A percentile compares a stretch with the other conserved stretches of the same genome.
phyloP scores from a whole-genome alignment of 768 basidiomycete species.

The Xerocomellus intermedius region DNA sequence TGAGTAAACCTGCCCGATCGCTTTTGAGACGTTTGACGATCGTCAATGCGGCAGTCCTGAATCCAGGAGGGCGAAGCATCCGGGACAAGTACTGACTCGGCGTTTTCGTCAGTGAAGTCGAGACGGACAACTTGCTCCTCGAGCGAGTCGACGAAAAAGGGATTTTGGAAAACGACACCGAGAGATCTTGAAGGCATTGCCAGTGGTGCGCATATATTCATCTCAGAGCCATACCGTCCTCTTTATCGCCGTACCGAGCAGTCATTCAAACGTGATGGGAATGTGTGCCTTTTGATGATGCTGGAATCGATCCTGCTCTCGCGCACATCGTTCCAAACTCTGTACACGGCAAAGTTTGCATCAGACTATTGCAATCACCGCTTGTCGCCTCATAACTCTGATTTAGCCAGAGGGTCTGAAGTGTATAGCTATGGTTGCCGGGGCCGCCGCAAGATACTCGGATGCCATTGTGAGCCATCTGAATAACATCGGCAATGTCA shows the following conservation, averaged over 20 bases:
- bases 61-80: background rate
- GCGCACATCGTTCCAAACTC: background rate
- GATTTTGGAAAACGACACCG: no score
- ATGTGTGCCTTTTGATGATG: background rate
- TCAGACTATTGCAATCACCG: background rate
- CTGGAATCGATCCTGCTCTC: background rate
- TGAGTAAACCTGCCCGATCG: background rate
- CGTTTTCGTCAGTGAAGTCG: no score
- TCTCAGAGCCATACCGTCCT: no score
- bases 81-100: background rate
- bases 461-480: background rate
- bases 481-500: background rate
- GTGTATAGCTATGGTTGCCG: slow-evolving; percentile 4
- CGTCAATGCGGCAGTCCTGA: background rate
- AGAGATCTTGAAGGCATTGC: no score
- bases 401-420: background rate
- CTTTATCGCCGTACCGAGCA: background rate
- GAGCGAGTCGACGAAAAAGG: no score
- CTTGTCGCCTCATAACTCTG: background rate
- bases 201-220: no score
- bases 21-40: background rate
- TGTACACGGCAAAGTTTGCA: background rate
- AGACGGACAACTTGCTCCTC: no score
- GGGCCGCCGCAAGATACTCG: background rate
- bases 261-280: slow-evolving; percentile 5